Evolutionary conservation across 768 basidiomycete genomes (phyloP), one percentile per base, ranked within the genome.

Genomic region (Omphalotus guepiniiformis): DNA sequence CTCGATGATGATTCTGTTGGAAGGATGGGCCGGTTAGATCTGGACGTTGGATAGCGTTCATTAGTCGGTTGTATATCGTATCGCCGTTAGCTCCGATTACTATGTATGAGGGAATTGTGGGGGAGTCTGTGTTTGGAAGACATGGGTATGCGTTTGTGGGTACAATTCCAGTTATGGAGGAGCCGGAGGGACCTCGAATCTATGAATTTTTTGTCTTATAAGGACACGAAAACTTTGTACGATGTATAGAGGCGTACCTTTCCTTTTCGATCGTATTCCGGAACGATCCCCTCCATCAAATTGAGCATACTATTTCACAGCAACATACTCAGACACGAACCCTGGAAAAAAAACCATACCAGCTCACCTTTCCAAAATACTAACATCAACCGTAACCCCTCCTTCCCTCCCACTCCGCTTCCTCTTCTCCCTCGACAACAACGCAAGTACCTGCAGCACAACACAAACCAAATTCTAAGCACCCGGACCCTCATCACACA

Each of bases 51-150:
- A 86, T 78, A 40, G 71, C 70, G 29, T 62, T 60, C 85, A 87
- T 88, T 50, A 85, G 68, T 3, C 81, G 78, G 49, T 66, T 74
- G 68, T 86, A 87, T 58, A 87, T 74, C 2, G 79, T 73, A 60
- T 86, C 85, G 0, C 81, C 82, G 53, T 87, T 87, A 22, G 80
- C 83, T 29, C 83, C 84, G 53, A 87, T 84, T 54, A 87, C 81
- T 44, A 85, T 70, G 57, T 81, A 86, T 3, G 73, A 71, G 0
- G 76, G 76, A 0, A 64, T 61, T 1, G 55, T 49, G 2, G 74
- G 69, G 0, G 74, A 50, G 28, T 68, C 50, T 12, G 70, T 62
- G 9, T 74, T 66, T 6, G 82, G 74, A 21, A 73, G 67, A 63
- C 83, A 85, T 3, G 83, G 83, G 58, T 84, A 85, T 4, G 83